phyloP scores from a whole-genome alignment of 352 stramenopile genomes.

The Pseudoperonospora humuli region DNA sequence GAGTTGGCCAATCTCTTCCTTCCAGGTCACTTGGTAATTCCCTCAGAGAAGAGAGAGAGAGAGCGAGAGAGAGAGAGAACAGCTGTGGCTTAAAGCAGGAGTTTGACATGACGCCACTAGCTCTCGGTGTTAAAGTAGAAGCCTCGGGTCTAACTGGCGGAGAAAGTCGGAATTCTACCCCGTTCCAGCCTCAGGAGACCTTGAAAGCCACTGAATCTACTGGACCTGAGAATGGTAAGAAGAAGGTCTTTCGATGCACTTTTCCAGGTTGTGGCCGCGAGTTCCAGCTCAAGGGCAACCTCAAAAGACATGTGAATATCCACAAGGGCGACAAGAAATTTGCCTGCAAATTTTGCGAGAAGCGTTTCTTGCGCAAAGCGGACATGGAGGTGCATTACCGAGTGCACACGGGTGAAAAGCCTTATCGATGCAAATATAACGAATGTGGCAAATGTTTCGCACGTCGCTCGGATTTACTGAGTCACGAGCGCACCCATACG shows the following conservation, averaged over 20 bases:
- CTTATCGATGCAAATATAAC: slow-evolving; percentile 48
- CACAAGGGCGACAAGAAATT: slow-evolving; percentile 58
- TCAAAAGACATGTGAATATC: slow-evolving; percentile 53
- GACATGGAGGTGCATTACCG: slow-evolving; percentile 71
- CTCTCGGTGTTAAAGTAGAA: too few species aligned
- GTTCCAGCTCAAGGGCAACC: slow-evolving; percentile 61
- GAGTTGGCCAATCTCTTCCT: too few species aligned
- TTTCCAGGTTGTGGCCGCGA: slow-evolving; percentile 46
- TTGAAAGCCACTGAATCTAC: slow-evolving; percentile 6
- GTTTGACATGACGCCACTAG: too few species aligned
- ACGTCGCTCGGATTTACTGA: slow-evolving; percentile 62
- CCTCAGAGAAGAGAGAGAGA: too few species aligned
- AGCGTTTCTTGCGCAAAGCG: slow-evolving; percentile 60
- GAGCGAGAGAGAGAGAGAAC: too few species aligned
- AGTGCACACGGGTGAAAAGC: slow-evolving; percentile 72
- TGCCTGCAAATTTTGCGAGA: slow-evolving; percentile 46
- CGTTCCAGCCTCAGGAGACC: too few species aligned
- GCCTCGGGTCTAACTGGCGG: too few species aligned
- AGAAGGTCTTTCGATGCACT: slow-evolving; percentile 33
- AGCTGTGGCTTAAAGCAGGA: too few species aligned
- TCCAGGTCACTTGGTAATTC: too few species aligned
- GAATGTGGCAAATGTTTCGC: slow-evolving; percentile 57
- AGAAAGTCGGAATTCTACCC: too few species aligned
- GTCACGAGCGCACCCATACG: slow-evolving; percentile 67
- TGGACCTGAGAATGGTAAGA: slow-evolving; percentile 3